Conservation (phyloP, 306 rosid species). For the Cucurbita ficifolia region DNA sequence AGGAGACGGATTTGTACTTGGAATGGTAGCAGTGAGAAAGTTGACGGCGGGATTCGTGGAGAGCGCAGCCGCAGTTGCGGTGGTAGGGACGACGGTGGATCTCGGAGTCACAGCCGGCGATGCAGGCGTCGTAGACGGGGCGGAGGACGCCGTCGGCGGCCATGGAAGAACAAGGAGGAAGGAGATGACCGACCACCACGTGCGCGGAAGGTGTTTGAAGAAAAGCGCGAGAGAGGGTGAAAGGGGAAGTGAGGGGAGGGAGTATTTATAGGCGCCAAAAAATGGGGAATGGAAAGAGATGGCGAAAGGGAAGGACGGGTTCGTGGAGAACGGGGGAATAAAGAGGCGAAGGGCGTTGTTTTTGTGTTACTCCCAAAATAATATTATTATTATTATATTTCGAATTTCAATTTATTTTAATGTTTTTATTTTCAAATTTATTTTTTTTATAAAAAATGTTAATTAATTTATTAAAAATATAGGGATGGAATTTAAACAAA, state of each 20-base stretch:
- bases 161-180: not conserved
- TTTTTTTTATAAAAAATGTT: no score
- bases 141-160: slow-evolving; percentile 6
- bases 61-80: slow-evolving; percentile 12
- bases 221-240: not conserved
- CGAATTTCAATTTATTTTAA: no score
- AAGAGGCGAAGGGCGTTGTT: not conserved
- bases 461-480: no score
- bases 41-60: not conserved
- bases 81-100: slow-evolving; percentile 16
- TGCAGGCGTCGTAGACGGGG: slow-evolving; percentile 7
- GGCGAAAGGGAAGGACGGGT: not conserved
- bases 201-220: not conserved
- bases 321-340: not conserved
- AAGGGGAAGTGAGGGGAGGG: not conserved
- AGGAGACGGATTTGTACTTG: not conserved
- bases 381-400: no score
- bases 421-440: no score
- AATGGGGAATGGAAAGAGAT: not conserved
- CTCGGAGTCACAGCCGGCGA: slow-evolving; percentile 5
- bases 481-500: no score
- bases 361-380: no score
- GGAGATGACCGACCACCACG: no score
- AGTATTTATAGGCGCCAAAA: not conserved
- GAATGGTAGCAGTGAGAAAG: not conserved